phyloP scores from a whole-genome alignment of 2,329 filamentous ascomycete species.

The Grosmannia serpens region DNA sequence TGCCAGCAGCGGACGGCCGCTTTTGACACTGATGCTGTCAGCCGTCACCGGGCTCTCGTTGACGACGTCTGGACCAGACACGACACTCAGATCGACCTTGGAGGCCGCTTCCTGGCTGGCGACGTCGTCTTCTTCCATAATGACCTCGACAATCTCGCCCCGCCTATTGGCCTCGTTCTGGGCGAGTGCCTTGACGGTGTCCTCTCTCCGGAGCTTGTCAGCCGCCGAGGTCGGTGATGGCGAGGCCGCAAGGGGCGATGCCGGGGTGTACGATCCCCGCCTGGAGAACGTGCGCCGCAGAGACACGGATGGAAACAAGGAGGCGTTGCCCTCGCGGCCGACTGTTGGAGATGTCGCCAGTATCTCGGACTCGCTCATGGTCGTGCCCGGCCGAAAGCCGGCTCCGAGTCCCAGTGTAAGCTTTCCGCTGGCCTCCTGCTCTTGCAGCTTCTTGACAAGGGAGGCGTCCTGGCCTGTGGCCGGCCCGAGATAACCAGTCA shows the following conservation, averaged over 20 bases:
- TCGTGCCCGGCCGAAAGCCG: conserved; percentile 37
- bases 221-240: neutral
- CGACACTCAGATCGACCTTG: conserved; percentile 38
- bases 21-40: neutral
- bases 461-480: conserved; percentile 30
- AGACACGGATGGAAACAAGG: neutral
- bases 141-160: conserved; percentile 48
- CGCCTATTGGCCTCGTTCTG: conserved; percentile 48
- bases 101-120: conserved; percentile 12
- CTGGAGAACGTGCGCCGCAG: conserved; percentile 10
- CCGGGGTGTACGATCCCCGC: neutral
- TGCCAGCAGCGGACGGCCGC: conserved; percentile 6
- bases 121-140: conserved; percentile 28
- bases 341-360: conserved; percentile 22
- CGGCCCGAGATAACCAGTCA: conserved; percentile 34
- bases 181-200: conserved; percentile 36
- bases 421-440: conserved; percentile 41
- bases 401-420: conserved; percentile 47
- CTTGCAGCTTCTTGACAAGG: conserved; percentile 33
- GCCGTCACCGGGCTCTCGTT: conserved; percentile 2
- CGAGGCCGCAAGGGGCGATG: conserved; percentile 4
- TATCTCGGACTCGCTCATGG: conserved; percentile 39
- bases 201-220: conserved; percentile 10
- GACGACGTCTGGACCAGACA: conserved; percentile 28
- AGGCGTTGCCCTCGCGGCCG: neutral